phyloP scores from a whole-genome alignment of 768 basidiomycete genomes.

The Boletellus ananas region DNA sequence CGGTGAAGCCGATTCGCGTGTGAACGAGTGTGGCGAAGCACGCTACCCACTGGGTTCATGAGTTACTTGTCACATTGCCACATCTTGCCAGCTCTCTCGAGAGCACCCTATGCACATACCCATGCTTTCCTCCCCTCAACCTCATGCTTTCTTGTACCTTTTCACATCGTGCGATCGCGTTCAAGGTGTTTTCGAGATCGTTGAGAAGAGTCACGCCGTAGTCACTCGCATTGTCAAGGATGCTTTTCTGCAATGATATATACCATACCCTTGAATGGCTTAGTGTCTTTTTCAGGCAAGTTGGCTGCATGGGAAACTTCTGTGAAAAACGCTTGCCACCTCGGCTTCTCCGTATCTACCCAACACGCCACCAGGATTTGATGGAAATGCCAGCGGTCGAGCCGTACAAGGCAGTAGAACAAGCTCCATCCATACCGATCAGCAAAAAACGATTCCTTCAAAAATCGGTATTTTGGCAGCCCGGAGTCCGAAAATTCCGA shows the following conservation, averaged over 20 bases:
- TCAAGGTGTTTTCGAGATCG: not conserved
- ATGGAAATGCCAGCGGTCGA: no score
- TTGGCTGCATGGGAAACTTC: no score
- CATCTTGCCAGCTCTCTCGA: not conserved
- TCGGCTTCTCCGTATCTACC: no score
- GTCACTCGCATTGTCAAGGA: not conserved
- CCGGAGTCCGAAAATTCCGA: no score
- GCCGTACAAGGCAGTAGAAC: no score
- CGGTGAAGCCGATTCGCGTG: conserved; percentile 24
- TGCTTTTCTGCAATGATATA: conserved; percentile 2
- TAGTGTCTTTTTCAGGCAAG: no score
- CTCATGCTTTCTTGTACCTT: conserved; percentile 24
- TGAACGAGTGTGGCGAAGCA: conserved; percentile 3
- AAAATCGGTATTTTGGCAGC: no score
- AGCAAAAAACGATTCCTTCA: no score
- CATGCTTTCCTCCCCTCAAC: conserved; percentile 22
- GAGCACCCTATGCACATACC: conserved; percentile 25
- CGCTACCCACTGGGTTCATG: not conserved
- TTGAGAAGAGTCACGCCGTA: conserved; percentile 3
- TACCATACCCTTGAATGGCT: not conserved
- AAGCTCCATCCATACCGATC: no score
- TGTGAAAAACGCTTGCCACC: no score
- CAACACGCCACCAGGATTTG: no score
- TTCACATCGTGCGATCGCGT: not conserved
- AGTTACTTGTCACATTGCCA: not conserved